Percentiles rank a stretch among this genome's conserved stretches.
Conservation (phyloP, 495 filamentous ascomycete genomes). For the Aspergillus diversus region DNA sequence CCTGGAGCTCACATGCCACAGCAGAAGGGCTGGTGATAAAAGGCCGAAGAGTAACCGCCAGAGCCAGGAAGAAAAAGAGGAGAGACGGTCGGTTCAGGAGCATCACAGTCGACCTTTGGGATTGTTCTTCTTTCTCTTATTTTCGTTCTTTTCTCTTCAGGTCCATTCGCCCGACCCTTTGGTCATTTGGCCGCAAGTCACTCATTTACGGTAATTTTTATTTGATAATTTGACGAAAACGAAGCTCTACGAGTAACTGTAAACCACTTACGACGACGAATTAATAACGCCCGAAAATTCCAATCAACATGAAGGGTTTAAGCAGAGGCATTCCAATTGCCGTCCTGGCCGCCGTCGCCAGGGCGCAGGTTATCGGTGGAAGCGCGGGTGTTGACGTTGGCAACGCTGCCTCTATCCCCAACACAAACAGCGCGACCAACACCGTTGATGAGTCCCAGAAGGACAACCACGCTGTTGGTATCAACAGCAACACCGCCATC, state of each 20-base stretch:
- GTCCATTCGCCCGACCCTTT: background rate
- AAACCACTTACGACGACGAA: conserved; percentile 20
- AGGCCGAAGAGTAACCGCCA: conserved; percentile 21
- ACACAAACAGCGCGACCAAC: background rate
- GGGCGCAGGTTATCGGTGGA: conserved; percentile 32
- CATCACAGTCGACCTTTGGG: conserved; percentile 14
- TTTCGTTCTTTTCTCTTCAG: background rate
- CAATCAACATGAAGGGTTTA: conserved; percentile 44
- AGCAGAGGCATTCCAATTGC: conserved; percentile 44
- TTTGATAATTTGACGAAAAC: background rate
- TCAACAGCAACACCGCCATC: conserved; percentile 5
- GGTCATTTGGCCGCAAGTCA: conserved; percentile 11
- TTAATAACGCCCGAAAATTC: conserved; percentile 8
- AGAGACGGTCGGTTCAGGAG: background rate
- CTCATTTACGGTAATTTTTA: conserved; percentile 13
- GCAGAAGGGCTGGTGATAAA: conserved; percentile 23
- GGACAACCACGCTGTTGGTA: conserved; percentile 17
- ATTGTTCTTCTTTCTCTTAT: background rate
- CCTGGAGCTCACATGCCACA: conserved; percentile 17
- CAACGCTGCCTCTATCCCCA: conserved; percentile 9
- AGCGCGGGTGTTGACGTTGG: conserved; percentile 13
- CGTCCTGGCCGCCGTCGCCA: conserved; percentile 41
- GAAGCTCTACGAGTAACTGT: conserved; percentile 6
- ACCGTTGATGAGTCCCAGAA: background rate
- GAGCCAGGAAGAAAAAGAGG: background rate